Conservation (phyloP, 2,329 filamentous ascomycete genomes). For the Aspergillus brasiliensis region DNA sequence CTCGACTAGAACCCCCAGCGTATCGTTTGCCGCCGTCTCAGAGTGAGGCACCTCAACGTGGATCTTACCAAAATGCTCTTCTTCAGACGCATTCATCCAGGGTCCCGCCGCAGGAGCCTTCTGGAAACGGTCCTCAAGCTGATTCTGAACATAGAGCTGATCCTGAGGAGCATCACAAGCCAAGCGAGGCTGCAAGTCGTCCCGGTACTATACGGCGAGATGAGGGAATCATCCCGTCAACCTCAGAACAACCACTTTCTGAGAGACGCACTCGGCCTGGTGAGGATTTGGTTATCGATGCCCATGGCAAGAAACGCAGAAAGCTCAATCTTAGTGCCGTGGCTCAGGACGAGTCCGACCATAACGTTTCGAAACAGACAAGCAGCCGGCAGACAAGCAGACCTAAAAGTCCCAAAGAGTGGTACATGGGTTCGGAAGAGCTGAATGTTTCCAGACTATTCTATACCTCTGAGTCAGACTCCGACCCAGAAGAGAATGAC, state of each 20-base stretch:
- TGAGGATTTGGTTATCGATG: slow-evolving; percentile 29
- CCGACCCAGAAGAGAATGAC: slow-evolving; percentile 30
- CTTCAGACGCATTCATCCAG: neutral
- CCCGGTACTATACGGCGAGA: neutral
- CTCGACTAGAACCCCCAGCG: neutral
- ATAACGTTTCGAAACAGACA: neutral
- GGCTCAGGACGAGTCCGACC: slow-evolving; percentile 1
- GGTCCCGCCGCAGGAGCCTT: neutral
- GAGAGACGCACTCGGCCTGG: slow-evolving; percentile 15
- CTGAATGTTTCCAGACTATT: slow-evolving; percentile 47
- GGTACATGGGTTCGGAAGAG: slow-evolving; percentile 45
- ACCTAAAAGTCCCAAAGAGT: slow-evolving; percentile 10
- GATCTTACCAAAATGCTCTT: neutral
- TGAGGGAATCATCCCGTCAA: neutral
- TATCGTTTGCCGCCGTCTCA: neutral
- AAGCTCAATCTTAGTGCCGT: slow-evolving; percentile 25
- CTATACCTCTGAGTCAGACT: slow-evolving; percentile 37
- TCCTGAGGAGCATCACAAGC: neutral
- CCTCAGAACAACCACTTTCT: neutral
- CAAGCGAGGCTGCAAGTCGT: neutral
- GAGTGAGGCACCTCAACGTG: neutral
- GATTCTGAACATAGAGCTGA: neutral
- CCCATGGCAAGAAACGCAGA: slow-evolving; percentile 33
- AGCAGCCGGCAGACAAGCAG: neutral
- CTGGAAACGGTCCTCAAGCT: neutral